Conservation (phyloP, 192 early-diverging fungal genomes). For the Funneliformis geosporum region DNA sequence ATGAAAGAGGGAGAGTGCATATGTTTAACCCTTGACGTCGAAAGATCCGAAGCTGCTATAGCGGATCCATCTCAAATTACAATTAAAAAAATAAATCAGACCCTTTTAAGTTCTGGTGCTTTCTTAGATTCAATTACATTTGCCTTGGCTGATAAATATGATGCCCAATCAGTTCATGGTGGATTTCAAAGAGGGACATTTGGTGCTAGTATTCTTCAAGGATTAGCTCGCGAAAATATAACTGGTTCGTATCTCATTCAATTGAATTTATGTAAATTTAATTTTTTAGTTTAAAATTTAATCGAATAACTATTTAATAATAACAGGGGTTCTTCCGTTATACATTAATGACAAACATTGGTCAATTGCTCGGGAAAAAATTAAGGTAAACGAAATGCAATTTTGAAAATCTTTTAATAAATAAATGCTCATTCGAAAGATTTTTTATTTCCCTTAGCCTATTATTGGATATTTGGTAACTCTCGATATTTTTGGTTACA, state of each 20-base stretch:
- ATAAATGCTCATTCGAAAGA: neutral
- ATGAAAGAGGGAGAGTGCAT: conserved; percentile 45
- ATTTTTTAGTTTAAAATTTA: neutral
- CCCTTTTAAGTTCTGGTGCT: conserved; percentile 43
- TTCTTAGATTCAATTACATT: conserved; percentile 43
- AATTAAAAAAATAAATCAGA: conserved; percentile 48
- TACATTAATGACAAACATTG: conserved; percentile 49
- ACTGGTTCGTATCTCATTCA: conserved; percentile 33
- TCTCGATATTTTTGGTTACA: conserved; percentile 47
- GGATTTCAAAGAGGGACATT: conserved; percentile 35
- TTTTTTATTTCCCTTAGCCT: conserved; percentile 30
- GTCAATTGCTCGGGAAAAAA: conserved; percentile 42
- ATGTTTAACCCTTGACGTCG: conserved; percentile 46
- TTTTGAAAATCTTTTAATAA: neutral
- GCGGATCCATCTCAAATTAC: conserved; percentile 45
- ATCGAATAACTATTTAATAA: neutral
- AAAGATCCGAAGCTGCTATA: conserved; percentile 39
- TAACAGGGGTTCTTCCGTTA: conserved; percentile 38
- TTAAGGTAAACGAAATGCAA: conserved; percentile 37
- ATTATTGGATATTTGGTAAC: conserved; percentile 49
- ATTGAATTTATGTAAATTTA: neutral
- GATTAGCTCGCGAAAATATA: conserved; percentile 45
- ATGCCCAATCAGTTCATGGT: conserved; percentile 44
- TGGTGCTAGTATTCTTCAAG: conserved; percentile 41
- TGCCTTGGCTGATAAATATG: conserved; percentile 31